These are phyloP conservation scores for Ustilago nuda DNA, from an alignment of 1,284 basidiomycete species.

Conservation along the genomic window DNA sequence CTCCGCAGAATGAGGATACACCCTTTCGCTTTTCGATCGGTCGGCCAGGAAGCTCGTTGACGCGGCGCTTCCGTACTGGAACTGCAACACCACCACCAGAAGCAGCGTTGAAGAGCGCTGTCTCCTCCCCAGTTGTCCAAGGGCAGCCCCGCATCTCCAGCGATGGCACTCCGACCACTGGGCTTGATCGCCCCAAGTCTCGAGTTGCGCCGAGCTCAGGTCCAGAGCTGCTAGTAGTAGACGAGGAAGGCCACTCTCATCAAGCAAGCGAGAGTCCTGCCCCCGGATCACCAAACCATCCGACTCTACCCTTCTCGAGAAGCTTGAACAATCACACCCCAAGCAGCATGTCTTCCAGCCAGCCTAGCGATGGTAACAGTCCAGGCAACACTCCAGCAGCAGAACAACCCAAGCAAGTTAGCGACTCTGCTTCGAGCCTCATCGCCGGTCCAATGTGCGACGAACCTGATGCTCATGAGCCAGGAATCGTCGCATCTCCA, in stretches of 20 bases:
- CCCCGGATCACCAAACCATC: neutral
- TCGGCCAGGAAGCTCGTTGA: constrained; percentile 25
- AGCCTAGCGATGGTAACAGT: constrained; percentile 9
- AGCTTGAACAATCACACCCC: constrained; percentile 33
- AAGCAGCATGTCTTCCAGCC: constrained; percentile 26
- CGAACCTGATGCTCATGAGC: constrained; percentile 37
- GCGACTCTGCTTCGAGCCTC: constrained; percentile 24
- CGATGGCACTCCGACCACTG: neutral
- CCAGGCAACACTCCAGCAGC: constrained; percentile 6
- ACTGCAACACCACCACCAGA: constrained; percentile 24
- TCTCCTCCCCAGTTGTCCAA: constrained; percentile 16
- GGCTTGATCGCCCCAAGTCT: constrained; percentile 18
- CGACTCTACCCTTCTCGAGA: constrained; percentile 13
- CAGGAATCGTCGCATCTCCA: neutral
- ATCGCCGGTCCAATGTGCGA: constrained; percentile 29
- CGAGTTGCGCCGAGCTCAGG: constrained; percentile 4
- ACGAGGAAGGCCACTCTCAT: constrained; percentile 41
- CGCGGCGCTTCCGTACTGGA: constrained; percentile 28
- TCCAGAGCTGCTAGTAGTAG: constrained; percentile 43
- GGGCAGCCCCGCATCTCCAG: constrained; percentile 5
- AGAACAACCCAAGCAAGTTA: constrained; percentile 7
- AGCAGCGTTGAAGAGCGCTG: constrained; percentile 3
- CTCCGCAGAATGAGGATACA: constrained; percentile 27
- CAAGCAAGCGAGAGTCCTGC: constrained; percentile 6
- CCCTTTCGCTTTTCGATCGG: constrained; percentile 33